Evolutionary conservation across 2,329 filamentous ascomycete species (phyloP).

Genomic region (Hypoxylon sp.): DNA sequence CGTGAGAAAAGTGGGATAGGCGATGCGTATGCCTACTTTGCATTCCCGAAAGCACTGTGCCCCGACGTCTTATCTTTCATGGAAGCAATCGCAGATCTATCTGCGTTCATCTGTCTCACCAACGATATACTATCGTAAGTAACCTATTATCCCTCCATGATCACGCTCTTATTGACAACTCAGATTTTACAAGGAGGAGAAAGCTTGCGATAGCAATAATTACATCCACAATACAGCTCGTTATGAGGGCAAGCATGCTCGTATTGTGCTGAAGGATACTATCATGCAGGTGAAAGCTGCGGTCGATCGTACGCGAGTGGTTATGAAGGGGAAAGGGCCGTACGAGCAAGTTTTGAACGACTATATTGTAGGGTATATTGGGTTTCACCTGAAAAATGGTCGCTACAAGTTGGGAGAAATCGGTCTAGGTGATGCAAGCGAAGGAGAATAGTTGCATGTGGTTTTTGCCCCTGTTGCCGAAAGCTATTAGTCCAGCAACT

Average conservation of each 20-base stretch:
- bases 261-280: slow-evolving; percentile 27
- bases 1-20: slow-evolving; percentile 42
- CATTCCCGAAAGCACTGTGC: slow-evolving; percentile 40
- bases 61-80: slow-evolving; percentile 42
- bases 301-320: slow-evolving; percentile 30
- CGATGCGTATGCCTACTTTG: slow-evolving; percentile 43
- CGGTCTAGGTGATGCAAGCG: slow-evolving; percentile 33
- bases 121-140: slow-evolving; percentile 46
- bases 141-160: background rate
- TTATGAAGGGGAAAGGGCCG: slow-evolving; percentile 32
- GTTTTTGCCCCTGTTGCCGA: too few relatives aligned
- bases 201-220: slow-evolving; percentile 40
- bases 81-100: slow-evolving; percentile 43
- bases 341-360: slow-evolving; percentile 39
- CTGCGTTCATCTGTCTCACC: slow-evolving; percentile 39
- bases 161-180: background rate
- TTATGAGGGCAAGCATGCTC: slow-evolving; percentile 31
- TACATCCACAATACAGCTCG: slow-evolving; percentile 41
- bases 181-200: slow-evolving; percentile 46
- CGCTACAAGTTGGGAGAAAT: slow-evolving; percentile 36
- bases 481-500: too few relatives aligned
- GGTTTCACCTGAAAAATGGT: slow-evolving; percentile 28
- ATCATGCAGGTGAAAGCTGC: slow-evolving; percentile 29
- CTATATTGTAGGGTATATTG: slow-evolving; percentile 42
- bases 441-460: too few relatives aligned